These are phyloP conservation scores for Xylaria sp. DNA, from an alignment of 2,329 filamentous ascomycete species.

Conservation along the genomic window DNA sequence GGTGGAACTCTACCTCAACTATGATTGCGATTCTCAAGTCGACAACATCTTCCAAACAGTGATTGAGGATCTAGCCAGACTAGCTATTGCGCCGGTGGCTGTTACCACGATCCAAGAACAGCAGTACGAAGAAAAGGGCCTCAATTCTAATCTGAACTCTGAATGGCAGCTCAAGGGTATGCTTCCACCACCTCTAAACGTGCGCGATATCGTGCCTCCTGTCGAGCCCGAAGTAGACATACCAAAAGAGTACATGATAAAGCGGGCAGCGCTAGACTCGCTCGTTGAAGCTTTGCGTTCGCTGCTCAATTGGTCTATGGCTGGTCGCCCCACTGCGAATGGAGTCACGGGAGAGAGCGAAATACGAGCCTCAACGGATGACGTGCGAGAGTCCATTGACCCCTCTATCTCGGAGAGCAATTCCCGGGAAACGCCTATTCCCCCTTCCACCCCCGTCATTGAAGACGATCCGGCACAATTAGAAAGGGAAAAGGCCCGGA, in stretches of 20 bases:
- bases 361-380: constrained; percentile 58
- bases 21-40: constrained; percentile 93
- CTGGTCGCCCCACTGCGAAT: constrained; percentile 66
- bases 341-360: constrained; percentile 56
- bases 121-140: constrained; percentile 79
- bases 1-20: constrained; percentile 96
- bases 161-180: constrained; percentile 91
- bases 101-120: constrained; percentile 82
- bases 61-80: constrained; percentile 89
- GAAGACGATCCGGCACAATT: constrained; percentile 93
- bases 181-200: constrained; percentile 84
- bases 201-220: constrained; percentile 70
- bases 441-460: constrained; percentile 69
- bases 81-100: constrained; percentile 78
- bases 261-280: constrained; percentile 85
- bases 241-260: constrained; percentile 88
- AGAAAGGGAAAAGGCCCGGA: constrained; percentile 93
- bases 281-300: constrained; percentile 88
- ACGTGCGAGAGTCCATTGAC: constrained; percentile 77
- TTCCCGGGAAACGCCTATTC: constrained; percentile 64
- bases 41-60: constrained; percentile 97
- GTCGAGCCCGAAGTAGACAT: constrained; percentile 70
- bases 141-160: constrained; percentile 62
- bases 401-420: constrained; percentile 65
- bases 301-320: constrained; percentile 86